phyloP scores from a whole-genome alignment of 305 asterid species.

The Striga hermonthica region DNA sequence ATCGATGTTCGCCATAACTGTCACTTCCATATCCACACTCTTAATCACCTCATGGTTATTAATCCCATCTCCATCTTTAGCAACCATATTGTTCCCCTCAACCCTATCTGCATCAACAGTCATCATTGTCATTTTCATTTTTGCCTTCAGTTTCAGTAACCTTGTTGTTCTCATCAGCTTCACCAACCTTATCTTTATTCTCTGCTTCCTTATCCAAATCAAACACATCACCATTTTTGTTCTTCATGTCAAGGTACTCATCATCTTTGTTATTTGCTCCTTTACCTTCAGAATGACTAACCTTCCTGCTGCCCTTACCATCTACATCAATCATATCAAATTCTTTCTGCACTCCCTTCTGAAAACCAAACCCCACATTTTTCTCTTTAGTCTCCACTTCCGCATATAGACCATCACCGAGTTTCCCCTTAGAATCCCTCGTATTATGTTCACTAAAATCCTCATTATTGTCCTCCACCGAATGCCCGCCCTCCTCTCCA shows the following conservation, averaged over 20 bases:
- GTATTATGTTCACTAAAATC: conserved; percentile 38
- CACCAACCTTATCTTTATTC: conserved; percentile 22
- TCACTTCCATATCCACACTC: conserved; percentile 22
- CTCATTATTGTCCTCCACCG: conserved; percentile 35
- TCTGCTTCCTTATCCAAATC: conserved; percentile 26
- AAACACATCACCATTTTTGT: not conserved
- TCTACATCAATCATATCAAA: not conserved
- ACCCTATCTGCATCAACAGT: conserved; percentile 16
- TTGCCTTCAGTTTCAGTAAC: conserved; percentile 21
- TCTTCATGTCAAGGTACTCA: conserved; percentile 15
- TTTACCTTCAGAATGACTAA: not conserved
- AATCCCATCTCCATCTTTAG: conserved; percentile 21
- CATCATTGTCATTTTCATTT: conserved; percentile 27
- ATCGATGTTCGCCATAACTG: conserved; percentile 23
- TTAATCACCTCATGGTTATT: conserved; percentile 10
- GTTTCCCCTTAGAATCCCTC: conserved; percentile 30
- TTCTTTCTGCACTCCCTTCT: not conserved
- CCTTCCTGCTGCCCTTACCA: not conserved
- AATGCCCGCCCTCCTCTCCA: too few relatives aligned
- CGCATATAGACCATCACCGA: conserved; percentile 8
- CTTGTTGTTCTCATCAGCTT: conserved; percentile 30
- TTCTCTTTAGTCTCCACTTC: conserved; percentile 27
- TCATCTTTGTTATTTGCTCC: not conserved
- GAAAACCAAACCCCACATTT: conserved; percentile 9
- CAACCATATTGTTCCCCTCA: conserved; percentile 14